These are phyloP conservation scores for Porogramme epimiltina DNA, from an alignment of 1,284 basidiomycete genomes.

Conservation along the genomic window DNA sequence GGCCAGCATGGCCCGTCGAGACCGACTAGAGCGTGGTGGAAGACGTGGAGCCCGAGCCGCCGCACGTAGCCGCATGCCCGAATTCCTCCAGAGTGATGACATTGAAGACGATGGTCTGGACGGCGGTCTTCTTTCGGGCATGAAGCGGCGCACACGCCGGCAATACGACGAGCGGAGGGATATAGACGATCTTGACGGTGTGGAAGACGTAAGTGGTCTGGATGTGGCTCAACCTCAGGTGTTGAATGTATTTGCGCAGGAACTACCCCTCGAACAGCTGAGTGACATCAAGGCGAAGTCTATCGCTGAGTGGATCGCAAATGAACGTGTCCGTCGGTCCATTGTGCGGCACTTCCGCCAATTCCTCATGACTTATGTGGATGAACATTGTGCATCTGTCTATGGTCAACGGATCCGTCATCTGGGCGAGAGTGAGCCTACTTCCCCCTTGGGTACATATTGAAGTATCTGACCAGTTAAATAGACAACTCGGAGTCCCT, in stretches of 20 bases:
- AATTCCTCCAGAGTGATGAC: conserved; percentile 80
- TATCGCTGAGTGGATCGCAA: conserved; percentile 96
- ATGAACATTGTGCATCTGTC: conserved; percentile 89
- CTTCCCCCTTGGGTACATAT: not conserved
- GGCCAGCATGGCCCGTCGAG: conserved; percentile 85
- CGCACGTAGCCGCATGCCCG: conserved; percentile 77
- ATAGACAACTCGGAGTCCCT: conserved; percentile 95
- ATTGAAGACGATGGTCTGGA: conserved; percentile 33
- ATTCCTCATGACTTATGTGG: conserved; percentile 95
- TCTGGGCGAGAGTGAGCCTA: conserved; percentile 87
- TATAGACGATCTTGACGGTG: conserved; percentile 82
- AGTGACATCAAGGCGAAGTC: conserved; percentile 98
- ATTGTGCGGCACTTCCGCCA: conserved; percentile 93
- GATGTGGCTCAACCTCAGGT: not conserved
- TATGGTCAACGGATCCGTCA: conserved; percentile 94
- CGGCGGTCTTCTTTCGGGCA: conserved; percentile 58
- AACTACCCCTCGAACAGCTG: conserved; percentile 93
- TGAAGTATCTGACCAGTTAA: not conserved
- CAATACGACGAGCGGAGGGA: conserved; percentile 89
- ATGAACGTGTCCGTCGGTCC: conserved; percentile 87
- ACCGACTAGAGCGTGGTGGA: conserved; percentile 73
- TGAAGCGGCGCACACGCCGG: conserved; percentile 78
- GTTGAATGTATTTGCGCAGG: conserved; percentile 47
- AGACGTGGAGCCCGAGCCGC: conserved; percentile 69
- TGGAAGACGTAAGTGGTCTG: conserved; percentile 70